A percentile compares a stretch with the other conserved stretches of the same genome.
Evolutionary conservation across 2,329 filamentous ascomycete genomes (phyloP).

Genomic region (Arthrobotrys entomopaga): DNA sequence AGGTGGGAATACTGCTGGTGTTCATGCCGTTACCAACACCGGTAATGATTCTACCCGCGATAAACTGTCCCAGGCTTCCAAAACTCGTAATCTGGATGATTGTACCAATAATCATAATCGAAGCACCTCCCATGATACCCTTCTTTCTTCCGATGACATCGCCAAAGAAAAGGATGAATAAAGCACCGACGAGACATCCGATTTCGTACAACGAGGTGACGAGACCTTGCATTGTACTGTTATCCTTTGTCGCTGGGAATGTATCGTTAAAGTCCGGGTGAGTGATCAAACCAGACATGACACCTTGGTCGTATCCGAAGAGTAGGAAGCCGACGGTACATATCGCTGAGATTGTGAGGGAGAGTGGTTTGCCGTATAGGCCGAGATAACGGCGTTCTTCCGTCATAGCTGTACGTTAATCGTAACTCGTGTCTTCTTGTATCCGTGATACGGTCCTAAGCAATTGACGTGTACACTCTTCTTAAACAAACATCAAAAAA

Average conservation of each 20-base stretch:
- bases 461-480: background rate
- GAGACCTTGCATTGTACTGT: conserved; percentile 64
- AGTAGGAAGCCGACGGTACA: conserved; percentile 73
- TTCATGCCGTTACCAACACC: conserved; percentile 68
- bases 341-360: conserved; percentile 70
- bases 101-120: conserved; percentile 70
- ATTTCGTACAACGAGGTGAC: conserved; percentile 57
- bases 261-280: conserved; percentile 66
- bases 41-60: conserved; percentile 68
- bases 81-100: conserved; percentile 69
- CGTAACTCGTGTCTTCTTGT: background rate
- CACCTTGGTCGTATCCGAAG: conserved; percentile 69
- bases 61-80: conserved; percentile 66
- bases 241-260: conserved; percentile 64
- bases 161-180: conserved; percentile 67
- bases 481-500: background rate
- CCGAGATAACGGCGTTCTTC: conserved; percentile 61
- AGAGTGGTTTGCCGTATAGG: conserved; percentile 69
- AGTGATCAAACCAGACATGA: conserved; percentile 69
- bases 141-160: conserved; percentile 70
- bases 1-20: conserved; percentile 65
- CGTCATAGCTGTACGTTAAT: conserved; percentile 11
- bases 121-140: conserved; percentile 70
- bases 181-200: conserved; percentile 68
- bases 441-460: too few species aligned